Evolutionary conservation across 2,329 filamentous ascomycete species (phyloP), one percentile per base, ranked within the genome.

Genomic region (Shiraia bambusicola): DNA sequence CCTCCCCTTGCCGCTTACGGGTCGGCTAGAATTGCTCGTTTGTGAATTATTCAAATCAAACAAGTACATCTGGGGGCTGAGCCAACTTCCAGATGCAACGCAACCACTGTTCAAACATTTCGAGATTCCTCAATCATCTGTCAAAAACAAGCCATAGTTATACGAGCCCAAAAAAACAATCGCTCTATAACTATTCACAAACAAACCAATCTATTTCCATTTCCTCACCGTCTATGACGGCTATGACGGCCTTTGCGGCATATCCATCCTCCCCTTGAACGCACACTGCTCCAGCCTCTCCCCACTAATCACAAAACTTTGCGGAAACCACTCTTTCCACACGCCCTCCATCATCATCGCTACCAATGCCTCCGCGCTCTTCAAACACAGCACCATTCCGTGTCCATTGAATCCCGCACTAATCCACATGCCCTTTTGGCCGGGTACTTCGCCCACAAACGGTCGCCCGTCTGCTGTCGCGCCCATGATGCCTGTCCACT

Each of bases 331-430:
- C 8, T 54, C 48, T 6, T 74, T 60, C 32, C 51, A 53, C 9
- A 57, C 59, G 12, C 37, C 69, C 46, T 56, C 50, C 14, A 62
- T 30, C 47, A 83, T 73, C 77, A 84, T 81, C 22, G 69, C 65
- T 2, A 74, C 77, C 43, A 86, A 52, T 0, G 76, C 82, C 50
- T 76, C 74, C 0, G 81, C 81, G 19, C 76, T 78, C 59, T 81
- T 77, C 69, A 81, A 78, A 40, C 80, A 80, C 24, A 81, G 63
- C 1, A 82, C 82, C 83, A 85, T 86, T 0, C 82, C 62, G 59
- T 86, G 81, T 1, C 83, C 83, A 49, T 83, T 82, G 49, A 86
- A 86, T 5, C 79, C 76, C 3, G 77, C 79, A 24, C 75, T 72
- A 1, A 82, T 68, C 72, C 77, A 83, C 15, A 85, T 56, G 1